Base-by-base conservation (phyloP, 1,139 yeast genomes). In the Trichomonascaceae sp. region DNA sequence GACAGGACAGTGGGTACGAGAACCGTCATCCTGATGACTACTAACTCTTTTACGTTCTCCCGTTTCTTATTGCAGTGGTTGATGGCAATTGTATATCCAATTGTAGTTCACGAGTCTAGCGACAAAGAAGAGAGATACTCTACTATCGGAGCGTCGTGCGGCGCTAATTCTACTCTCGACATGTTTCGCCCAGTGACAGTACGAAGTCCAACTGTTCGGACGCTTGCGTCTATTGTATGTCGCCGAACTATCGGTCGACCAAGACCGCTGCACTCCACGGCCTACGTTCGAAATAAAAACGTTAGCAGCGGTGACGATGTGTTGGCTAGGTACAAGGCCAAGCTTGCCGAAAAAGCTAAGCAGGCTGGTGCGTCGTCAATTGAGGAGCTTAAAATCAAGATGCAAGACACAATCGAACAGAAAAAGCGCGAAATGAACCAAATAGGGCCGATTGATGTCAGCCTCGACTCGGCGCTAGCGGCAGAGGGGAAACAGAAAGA, bases 391-490 rank as follows among this genome's bases (percentile, higher is more conserved):
- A 71, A 76, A 47, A 69, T 62, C 31, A 71, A 69, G 45, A 57
- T 79, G 42, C 74, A 76, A 46, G 79, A 74, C 23, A 68, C 72
- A 29, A 71, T 84, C 30, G 74, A 67, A 27, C 52, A 57, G 27
- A 71, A 65, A 38, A 76, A 74, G 54, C 64, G 62, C 42, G 71
- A 72, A 40, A 59, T 78, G 44, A 67, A 65, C 50, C 68, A 65
- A 36, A 59, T 77, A 13, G 93, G 82, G 50, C 93, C 93, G 0
- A 59, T 81, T 42, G 64, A 70, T n/a, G n/a, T n/a, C n/a, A n/a
- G n/a, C n/a, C n/a, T n/a, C n/a, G n/a, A n/a, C n/a, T n/a, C n/a
- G 36, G 79, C 76, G 43, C 57, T 80, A 8, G 77, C 75, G 44
- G 77, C 75, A 48, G 59, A 64, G 45, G 43, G 38, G 47, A 40